These are phyloP conservation scores for Thielaviopsis euricoi DNA, from an alignment of 2,329 filamentous ascomycete genomes.

Conservation along the genomic window DNA sequence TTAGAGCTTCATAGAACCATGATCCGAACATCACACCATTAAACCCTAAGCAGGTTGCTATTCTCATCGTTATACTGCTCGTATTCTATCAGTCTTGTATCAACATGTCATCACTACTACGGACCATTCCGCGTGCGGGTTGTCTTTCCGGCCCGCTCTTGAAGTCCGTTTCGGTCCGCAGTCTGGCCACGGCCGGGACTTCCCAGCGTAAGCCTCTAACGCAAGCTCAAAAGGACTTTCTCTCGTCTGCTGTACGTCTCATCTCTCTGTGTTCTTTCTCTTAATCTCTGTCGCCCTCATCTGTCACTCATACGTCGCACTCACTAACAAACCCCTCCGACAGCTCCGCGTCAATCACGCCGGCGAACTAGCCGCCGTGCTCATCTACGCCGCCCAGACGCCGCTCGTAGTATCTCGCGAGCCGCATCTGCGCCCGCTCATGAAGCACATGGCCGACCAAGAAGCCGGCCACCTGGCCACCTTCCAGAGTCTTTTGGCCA, in stretches of 20 bases:
- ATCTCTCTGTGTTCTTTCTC: too few species aligned
- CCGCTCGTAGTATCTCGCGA: constrained; percentile 64
- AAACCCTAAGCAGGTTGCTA: background rate
- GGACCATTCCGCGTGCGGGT: too few species aligned
- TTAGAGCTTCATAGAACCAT: too few species aligned
- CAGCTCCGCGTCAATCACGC: constrained; percentile 91
- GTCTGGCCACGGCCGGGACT: constrained; percentile 11
- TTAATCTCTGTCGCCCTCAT: too few species aligned
- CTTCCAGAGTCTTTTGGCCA: constrained; percentile 70
- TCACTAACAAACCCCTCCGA: background rate
- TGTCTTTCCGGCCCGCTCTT: too few species aligned
- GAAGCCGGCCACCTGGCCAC: constrained; percentile 74
- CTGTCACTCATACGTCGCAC: too few species aligned
- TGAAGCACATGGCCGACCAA: constrained; percentile 98
- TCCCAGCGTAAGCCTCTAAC: constrained; percentile 43
- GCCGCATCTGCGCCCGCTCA: constrained; percentile 74
- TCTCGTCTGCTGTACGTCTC: constrained; percentile 50
- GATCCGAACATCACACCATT: background rate
- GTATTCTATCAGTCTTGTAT: too few species aligned
- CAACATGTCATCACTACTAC: too few species aligned
- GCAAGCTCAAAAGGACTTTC: constrained; percentile 53
- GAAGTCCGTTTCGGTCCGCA: background rate
- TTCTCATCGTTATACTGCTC: too few species aligned
- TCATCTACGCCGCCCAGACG: constrained; percentile 84
- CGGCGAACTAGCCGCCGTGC: constrained; percentile 86